Conservation (phyloP, 2,329 filamentous ascomycete genomes). For the Claviceps spartinae region DNA sequence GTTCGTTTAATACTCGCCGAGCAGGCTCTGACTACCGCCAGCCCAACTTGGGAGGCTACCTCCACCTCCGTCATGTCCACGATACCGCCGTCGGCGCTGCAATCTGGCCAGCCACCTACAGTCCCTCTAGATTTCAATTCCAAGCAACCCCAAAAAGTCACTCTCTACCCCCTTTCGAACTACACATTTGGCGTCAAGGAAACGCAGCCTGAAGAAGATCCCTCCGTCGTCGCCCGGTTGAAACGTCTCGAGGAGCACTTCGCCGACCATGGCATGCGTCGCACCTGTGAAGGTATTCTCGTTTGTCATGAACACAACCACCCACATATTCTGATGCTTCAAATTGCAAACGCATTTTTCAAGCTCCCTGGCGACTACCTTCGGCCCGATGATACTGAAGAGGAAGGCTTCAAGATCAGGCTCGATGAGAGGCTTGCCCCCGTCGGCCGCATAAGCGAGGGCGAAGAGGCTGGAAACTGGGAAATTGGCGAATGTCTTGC, state of each 20-base stretch:
- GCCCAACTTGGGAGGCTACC: not conserved
- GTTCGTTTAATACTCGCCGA: not conserved
- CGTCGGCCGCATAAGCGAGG: constrained; percentile 73
- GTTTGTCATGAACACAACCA: constrained; percentile 99
- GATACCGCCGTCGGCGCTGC: constrained; percentile 59
- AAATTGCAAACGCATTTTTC: constrained; percentile 99
- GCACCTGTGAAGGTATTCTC: constrained; percentile 91
- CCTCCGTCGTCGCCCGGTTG: constrained; percentile 81
- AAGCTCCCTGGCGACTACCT: constrained; percentile 97
- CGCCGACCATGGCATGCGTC: constrained; percentile 80
- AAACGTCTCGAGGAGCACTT: constrained; percentile 96
- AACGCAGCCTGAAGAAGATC: constrained; percentile 94
- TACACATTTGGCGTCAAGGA: constrained; percentile 99
- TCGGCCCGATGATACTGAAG: constrained; percentile 75
- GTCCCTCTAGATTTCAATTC: constrained; percentile 74
- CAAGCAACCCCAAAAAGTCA: constrained; percentile 80
- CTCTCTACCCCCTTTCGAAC: constrained; percentile 88
- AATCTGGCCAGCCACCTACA: constrained; percentile 66
- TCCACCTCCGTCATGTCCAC: constrained; percentile 54
- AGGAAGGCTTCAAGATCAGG: constrained; percentile 85
- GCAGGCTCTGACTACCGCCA: not conserved
- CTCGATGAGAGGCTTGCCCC: constrained; percentile 90
- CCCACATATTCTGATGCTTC: constrained; percentile 95
- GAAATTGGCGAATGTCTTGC: constrained; percentile 87
- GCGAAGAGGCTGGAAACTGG: constrained; percentile 78